Conservation (phyloP, 306 rosid genomes). For the Glycine latifolia region DNA sequence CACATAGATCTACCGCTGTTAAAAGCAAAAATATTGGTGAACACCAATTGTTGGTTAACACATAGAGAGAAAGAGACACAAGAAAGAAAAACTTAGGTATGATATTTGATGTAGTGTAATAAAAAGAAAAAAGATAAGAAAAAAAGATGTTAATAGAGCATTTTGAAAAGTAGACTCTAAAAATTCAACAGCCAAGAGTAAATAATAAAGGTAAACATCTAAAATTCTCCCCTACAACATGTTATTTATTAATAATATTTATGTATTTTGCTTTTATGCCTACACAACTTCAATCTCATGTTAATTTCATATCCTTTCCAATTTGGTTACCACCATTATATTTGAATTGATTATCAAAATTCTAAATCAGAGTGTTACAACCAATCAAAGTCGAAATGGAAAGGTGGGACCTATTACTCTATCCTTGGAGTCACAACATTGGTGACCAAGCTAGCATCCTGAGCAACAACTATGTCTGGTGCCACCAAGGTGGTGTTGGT, state of each 20-base stretch:
- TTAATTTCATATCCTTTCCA: background rate
- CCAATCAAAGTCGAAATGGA: background rate
- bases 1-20: too few species aligned
- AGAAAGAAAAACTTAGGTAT: background rate
- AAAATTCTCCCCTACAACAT: background rate
- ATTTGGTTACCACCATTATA: background rate
- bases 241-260: background rate
- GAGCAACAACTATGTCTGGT: background rate
- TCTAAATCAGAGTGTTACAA: background rate
- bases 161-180: background rate
- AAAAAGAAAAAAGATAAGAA: background rate
- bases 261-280: background rate
- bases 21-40: too few species aligned
- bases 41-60: too few species aligned
- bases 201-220: background rate
- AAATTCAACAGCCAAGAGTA: background rate
- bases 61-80: background rate
- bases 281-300: background rate
- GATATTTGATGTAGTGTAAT: background rate
- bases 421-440: background rate
- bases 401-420: background rate
- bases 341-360: background rate
- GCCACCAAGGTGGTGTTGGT: background rate
- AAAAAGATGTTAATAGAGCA: background rate
- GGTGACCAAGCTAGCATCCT: background rate